Evolutionary conservation across 2,329 filamentous ascomycete species (phyloP).

Genomic region (Diaporthe destruens): DNA sequence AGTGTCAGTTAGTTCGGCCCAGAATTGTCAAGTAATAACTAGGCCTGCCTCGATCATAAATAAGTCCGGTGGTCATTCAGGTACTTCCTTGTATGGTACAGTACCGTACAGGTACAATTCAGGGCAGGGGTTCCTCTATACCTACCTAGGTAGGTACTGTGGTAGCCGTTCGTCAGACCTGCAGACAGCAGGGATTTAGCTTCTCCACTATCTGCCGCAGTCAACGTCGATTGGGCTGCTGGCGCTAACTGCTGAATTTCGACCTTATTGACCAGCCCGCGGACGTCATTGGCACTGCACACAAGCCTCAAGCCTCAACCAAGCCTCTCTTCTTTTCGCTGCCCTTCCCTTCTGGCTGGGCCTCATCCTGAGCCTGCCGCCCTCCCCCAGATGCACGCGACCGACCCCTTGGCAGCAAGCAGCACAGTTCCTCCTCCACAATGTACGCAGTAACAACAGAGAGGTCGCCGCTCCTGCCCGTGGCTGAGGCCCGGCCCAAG

Average conservation of each 20-base stretch:
- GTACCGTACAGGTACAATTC: not conserved
- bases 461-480: slow-evolving; percentile 45
- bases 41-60: too few species aligned
- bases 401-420: not conserved
- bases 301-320: not conserved
- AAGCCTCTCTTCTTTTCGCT: not conserved
- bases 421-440: slow-evolving; percentile 17
- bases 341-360: slow-evolving; percentile 7
- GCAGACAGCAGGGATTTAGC: slow-evolving; percentile 30
- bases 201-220: slow-evolving; percentile 27
- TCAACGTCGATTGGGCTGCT: slow-evolving; percentile 19
- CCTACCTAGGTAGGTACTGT: too few species aligned
- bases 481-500: slow-evolving; percentile 54
- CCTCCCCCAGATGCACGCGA: not conserved
- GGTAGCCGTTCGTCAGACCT: slow-evolving; percentile 32
- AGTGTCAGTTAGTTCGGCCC: not conserved
- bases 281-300: slow-evolving; percentile 25
- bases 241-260: slow-evolving; percentile 20
- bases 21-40: too few species aligned
- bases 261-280: slow-evolving; percentile 19
- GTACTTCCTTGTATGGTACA: too few species aligned
- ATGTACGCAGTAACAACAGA: slow-evolving; percentile 42
- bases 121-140: slow-evolving; percentile 1
- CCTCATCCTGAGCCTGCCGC: slow-evolving; percentile 31
- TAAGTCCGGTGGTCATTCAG: too few species aligned